Percentiles rank a stretch among this genome's conserved stretches.
Conservation (phyloP, 2,329 filamentous ascomycete species). For the Niveomyces coronatus region DNA sequence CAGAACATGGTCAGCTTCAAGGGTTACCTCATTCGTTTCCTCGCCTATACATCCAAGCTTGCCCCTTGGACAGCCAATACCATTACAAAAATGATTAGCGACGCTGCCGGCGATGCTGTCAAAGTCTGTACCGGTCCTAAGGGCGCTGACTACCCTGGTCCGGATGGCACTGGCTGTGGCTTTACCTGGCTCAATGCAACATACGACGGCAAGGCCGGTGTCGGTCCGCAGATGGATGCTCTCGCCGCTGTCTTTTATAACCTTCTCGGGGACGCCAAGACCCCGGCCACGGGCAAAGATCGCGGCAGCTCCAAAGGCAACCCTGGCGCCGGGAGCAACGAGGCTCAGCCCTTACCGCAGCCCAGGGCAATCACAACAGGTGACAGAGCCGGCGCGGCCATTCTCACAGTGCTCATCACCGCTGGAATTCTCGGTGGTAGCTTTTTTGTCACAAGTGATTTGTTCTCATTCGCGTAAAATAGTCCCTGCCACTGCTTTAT, state of each 20-base stretch:
- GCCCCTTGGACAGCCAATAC: constrained; percentile 40
- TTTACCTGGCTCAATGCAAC: constrained; percentile 47
- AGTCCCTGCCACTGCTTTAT: not conserved
- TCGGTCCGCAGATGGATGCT: constrained; percentile 62
- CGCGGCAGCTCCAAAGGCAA: constrained; percentile 51
- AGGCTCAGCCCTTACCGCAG: constrained; percentile 19
- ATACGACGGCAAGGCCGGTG: constrained; percentile 52
- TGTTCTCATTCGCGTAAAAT: constrained; percentile 3
- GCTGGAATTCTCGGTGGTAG: constrained; percentile 39
- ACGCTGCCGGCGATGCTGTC: constrained; percentile 43
- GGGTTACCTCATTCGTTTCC: constrained; percentile 61
- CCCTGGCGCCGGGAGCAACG: constrained; percentile 31
- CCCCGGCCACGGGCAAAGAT: constrained; percentile 40
- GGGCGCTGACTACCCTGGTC: constrained; percentile 35
- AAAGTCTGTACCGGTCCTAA: constrained; percentile 39
- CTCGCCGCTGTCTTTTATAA: constrained; percentile 53
- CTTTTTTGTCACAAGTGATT: constrained; percentile 35
- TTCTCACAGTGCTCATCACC: constrained; percentile 41
- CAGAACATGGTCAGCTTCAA: constrained; percentile 67
- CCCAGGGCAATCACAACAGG: constrained; percentile 31
- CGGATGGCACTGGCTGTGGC: constrained; percentile 53
- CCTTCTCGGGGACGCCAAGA: constrained; percentile 33
- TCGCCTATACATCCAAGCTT: constrained; percentile 44
- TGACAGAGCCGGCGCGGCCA: constrained; percentile 46
- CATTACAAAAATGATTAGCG: constrained; percentile 40